phyloP scores from a whole-genome alignment of 306 rosid genomes.

The cucumber (Cucumis sativus) region Cucumber_9930_V3 NC_026656.2:17818501-17819000 shows the following conservation, averaged over 20 bases:
- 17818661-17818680: background rate
- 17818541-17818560: background rate
- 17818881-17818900: conserved; percentile 17
- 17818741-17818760: background rate
- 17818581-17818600: no score
- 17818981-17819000: conserved; percentile 41
- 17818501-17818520: background rate
- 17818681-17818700: background rate
- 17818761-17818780: conserved; percentile 1
- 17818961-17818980: conserved; percentile 18
- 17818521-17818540: background rate
- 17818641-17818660: conserved; percentile 7
- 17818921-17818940: background rate
- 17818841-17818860: conserved; percentile 20
- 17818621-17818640: background rate
- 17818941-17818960: background rate
- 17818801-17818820: conserved; percentile 10
- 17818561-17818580: background rate
- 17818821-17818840: conserved; percentile 10
- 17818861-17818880: conserved; percentile 33
- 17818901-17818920: background rate
- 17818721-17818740: background rate
- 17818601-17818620: background rate
- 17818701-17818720: background rate
- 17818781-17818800: background rate